phyloP scores from a whole-genome alignment of 2,329 filamentous ascomycete species.

The Colletotrichum australisinense region DNA sequence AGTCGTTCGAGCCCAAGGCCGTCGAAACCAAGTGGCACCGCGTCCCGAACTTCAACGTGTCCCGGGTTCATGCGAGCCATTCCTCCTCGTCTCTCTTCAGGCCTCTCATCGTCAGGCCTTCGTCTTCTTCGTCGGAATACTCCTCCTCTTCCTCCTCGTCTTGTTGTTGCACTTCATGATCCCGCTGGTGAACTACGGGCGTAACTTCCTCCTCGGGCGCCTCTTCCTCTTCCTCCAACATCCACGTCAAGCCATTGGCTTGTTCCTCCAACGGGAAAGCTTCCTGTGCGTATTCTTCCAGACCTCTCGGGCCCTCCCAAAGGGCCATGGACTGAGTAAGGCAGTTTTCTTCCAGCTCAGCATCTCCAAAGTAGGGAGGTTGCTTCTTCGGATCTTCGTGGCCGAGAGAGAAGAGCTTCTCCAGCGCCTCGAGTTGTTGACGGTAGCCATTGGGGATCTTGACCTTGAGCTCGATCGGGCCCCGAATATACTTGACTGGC shows the following conservation, averaged over 20 bases:
- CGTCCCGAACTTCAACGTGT: background rate
- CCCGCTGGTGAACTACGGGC: constrained; percentile 36
- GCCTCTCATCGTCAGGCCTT: constrained; percentile 68
- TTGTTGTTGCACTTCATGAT: constrained; percentile 46
- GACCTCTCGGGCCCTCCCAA: constrained; percentile 90
- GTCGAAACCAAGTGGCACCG: constrained; percentile 13
- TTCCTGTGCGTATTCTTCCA: constrained; percentile 95
- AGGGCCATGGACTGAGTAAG: constrained; percentile 82
- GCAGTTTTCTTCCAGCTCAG: constrained; percentile 69
- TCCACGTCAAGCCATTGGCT: constrained; percentile 94
- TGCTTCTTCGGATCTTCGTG: constrained; percentile 66
- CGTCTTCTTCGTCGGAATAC: constrained; percentile 66
- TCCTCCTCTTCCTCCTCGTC: constrained; percentile 57
- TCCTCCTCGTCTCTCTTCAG: constrained; percentile 69
- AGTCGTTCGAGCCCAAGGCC: constrained; percentile 3
- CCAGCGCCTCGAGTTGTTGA: constrained; percentile 81
- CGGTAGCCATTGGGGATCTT: constrained; percentile 89
- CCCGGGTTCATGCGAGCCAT: constrained; percentile 61
- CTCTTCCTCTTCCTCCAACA: constrained; percentile 70
- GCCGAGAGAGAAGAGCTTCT: constrained; percentile 66
- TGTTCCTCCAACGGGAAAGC: constrained; percentile 96
- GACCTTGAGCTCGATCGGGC: constrained; percentile 85
- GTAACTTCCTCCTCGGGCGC: constrained; percentile 44
- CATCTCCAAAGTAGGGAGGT: constrained; percentile 72
- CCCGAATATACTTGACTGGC: constrained; percentile 81